phyloP scores from a whole-genome alignment of 805 yeast species.

The Monosporozyma aquatica region DNA sequence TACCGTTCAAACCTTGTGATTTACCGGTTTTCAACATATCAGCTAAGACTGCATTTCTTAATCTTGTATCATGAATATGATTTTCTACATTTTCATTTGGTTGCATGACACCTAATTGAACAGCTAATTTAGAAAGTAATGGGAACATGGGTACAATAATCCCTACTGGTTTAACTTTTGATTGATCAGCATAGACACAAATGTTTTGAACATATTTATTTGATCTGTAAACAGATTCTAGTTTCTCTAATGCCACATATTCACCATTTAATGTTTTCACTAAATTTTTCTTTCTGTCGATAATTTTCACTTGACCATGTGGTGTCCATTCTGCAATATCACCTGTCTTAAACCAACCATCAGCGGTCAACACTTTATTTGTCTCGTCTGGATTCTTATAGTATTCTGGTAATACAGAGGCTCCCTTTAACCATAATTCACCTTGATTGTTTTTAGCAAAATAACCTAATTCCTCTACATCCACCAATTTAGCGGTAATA shows the following conservation, averaged over 20 bases:
- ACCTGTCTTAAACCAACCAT: constrained; percentile 95
- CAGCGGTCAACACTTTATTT: constrained; percentile 59
- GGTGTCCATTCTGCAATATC: constrained; percentile 91
- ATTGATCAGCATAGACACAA: constrained; percentile 88
- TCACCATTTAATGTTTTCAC: constrained; percentile 96
- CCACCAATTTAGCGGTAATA: constrained; percentile 79
- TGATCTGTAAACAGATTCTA: constrained; percentile 86
- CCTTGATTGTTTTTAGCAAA: constrained; percentile 87
- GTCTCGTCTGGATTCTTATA: constrained; percentile 81
- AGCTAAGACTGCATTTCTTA: constrained; percentile 45
- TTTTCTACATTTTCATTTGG: constrained; percentile 38
- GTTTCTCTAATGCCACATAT: constrained; percentile 91
- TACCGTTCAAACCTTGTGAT: constrained; percentile 71
- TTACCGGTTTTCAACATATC: constrained; percentile 67
- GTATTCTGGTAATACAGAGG: constrained; percentile 64
- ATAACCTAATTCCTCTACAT: constrained; percentile 86
- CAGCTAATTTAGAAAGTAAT: constrained; percentile 51
- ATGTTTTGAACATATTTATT: constrained; percentile 67
- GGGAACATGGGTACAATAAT: constrained; percentile 75
- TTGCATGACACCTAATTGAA: constrained; percentile 44
- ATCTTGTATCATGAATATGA: constrained; percentile 46
- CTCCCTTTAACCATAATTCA: constrained; percentile 76
- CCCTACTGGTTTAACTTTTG: constrained; percentile 84
- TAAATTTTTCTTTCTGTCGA: constrained; percentile 92
- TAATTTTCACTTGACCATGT: constrained; percentile 69